Base-by-base conservation (phyloP, 1,284 basidiomycete species). In the Austropuccinia psidii region DNA sequence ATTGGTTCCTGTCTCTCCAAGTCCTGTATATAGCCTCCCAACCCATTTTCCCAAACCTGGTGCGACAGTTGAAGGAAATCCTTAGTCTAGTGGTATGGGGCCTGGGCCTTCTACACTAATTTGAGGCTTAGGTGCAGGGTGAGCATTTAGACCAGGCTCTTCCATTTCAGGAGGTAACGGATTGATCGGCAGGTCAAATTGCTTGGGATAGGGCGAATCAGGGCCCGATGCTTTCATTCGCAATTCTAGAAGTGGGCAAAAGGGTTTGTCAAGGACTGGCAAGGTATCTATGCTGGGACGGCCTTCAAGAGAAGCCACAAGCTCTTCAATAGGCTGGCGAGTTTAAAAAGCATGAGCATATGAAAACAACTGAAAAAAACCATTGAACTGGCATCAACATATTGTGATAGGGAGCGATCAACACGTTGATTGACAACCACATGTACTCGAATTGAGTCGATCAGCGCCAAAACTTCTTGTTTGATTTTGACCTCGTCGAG, bases 1-100 rank as follows among this genome's bases (percentile, higher is more conserved):
- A 9, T 78, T 74, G 0, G 78, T 76, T 9, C 76, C 76, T 41
- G 70, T 41, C 60, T 72, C 58, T 7, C 82, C 83, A n/a, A 95
- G 83, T 15, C 85, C 81, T 15, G 81, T 82, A 79, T 96, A 98
- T 17, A 98, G 81, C 78, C 89, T 90, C 64, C 96, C 86, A 76
- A 98, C 93, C 1, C 90, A 91, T 80, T 96, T 92, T 66, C 96
- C 96, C 13, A 99, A 90, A 1, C 94, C 93, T 0, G 95, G 96
- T 4, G 96, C 96, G 49, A 96, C 89, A 0, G 92, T 96, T 21
- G 86, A 85, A 0, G 95, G 93, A 1, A 91, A n/a, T n/a, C n/a
- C n/a, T n/a, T n/a, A 90, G 13, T n/a, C n/a, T n/a, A n/a, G n/a
- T n/a, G n/a, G n/a, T n/a, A n/a, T n/a, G n/a, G n/a, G n/a, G n/a